Base-by-base conservation (phyloP, 1,139 yeast species). In the Meyerozyma carpophila region DNA sequence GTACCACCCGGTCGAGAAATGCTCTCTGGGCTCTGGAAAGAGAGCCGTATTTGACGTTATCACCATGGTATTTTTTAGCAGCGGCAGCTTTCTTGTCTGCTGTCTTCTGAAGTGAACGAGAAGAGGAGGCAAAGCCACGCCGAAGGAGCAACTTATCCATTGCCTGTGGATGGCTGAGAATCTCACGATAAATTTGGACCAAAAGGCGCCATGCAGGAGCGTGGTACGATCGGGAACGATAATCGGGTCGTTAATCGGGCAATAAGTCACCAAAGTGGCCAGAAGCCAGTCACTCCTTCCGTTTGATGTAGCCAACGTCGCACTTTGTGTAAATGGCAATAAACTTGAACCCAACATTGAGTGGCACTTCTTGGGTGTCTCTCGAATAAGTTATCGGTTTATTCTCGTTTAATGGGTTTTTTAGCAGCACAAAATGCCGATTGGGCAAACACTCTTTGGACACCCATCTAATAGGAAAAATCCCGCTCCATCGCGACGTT, bases 1-100 rank as follows among this genome's bases (percentile, higher is more conserved):
- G 73, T 24, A 93, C 79, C 1, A 84, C 82, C 47, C 93, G 67
- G 46, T 87, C 89, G 26, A 90, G 71, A 50, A 75, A 87, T 1
- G 90, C 90, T 49, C 70, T 70, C 56, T 84, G 91, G 0, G 87
- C 86, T 39, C 65, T 65, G 3, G 81, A 73, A 42, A 81, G 58
- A 5, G 73, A 60, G 1, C 77, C 77, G 46, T 70, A 71, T 44
- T 52, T 46, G 16, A 50, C 46, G 10, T 41, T 37, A 8, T 39
- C 53, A 10, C 57, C 53, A 37, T 53, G 47, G 44, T 57, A 55
- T 39, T 57, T 54, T 44, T 55, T 60, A 10, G 57, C 48, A 8
- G 49, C 42, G 9, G 44, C 42, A 14, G 50, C 50, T 32, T 47
- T 45, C 25, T 18, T 34, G 34, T 31, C 34, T n/a, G 10, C 34